A percentile compares a stretch with the other conserved stretches of the same genome.
Conservation (phyloP, 1,284 basidiomycete species). For the Xerocomus minutiporus region DNA sequence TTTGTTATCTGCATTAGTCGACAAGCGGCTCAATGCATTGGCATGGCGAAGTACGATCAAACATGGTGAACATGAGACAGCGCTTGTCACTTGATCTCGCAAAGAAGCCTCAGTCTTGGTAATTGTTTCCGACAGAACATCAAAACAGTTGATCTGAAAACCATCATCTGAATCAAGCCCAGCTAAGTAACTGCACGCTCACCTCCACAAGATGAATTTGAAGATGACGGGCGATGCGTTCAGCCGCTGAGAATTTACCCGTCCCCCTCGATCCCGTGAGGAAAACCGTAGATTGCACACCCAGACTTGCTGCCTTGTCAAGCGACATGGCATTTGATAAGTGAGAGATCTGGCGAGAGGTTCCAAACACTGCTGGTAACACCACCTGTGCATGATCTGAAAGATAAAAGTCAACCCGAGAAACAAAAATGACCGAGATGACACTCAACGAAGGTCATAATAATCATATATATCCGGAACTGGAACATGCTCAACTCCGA, state of each 20-base stretch:
- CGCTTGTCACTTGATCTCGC: slow-evolving; percentile 75
- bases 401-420: slow-evolving; percentile 4
- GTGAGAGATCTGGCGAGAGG: slow-evolving; percentile 43
- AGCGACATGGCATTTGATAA: slow-evolving; percentile 55
- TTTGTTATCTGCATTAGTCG: slow-evolving; percentile 65
- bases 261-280: slow-evolving; percentile 71
- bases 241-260: slow-evolving; percentile 66
- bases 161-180: not conserved
- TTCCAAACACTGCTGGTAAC: not conserved
- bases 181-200: slow-evolving; percentile 10
- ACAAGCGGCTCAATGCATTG: slow-evolving; percentile 77
- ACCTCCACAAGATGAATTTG: slow-evolving; percentile 84
- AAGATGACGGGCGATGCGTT: slow-evolving; percentile 56
- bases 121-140: slow-evolving; percentile 78
- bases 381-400: slow-evolving; percentile 10
- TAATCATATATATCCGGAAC: slow-evolving; percentile 62
- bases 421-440: not conserved
- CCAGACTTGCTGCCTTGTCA: slow-evolving; percentile 52
- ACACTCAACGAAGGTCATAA: slow-evolving; percentile 45
- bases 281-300: slow-evolving; percentile 62
- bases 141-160: slow-evolving; percentile 80
- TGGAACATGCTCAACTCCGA: slow-evolving; percentile 68
- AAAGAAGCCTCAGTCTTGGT: slow-evolving; percentile 77
- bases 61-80: slow-evolving; percentile 79
- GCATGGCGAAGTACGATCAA: slow-evolving; percentile 80